These are phyloP conservation scores for Neurospora sp. DNA, from an alignment of 495 filamentous ascomycete species.

Conservation along the genomic window DNA sequence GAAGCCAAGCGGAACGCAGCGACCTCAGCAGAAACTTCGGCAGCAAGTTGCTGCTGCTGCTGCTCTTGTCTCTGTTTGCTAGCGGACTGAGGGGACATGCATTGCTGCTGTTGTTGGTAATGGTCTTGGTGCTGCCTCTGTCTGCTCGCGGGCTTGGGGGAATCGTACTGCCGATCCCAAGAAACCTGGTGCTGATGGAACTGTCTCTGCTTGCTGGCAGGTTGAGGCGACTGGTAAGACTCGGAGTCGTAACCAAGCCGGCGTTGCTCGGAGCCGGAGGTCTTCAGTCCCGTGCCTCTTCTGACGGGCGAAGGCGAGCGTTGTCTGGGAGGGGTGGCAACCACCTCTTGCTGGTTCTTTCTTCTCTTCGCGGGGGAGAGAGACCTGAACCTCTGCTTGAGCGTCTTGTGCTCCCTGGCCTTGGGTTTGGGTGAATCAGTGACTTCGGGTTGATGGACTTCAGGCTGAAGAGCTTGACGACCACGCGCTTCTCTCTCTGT, in stretches of 20 bases:
- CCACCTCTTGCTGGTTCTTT: neutral
- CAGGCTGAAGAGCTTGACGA: neutral
- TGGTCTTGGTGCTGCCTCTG: neutral
- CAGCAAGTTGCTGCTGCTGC: neutral
- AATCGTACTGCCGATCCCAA: neutral
- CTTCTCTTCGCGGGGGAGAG: conserved; percentile 4
- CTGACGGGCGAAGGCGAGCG: conserved; percentile 19
- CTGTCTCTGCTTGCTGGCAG: conserved; percentile 3
- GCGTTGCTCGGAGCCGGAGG: conserved; percentile 2
- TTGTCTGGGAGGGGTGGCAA: neutral
- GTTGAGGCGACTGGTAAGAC: neutral
- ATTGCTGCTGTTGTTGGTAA: neutral
- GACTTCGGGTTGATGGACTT: neutral
- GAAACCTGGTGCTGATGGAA: neutral
- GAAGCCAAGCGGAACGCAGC: neutral
- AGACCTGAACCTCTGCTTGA: conserved; percentile 10
- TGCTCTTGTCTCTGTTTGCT: neutral
- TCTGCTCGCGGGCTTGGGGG: neutral
- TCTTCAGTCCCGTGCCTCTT: neutral
- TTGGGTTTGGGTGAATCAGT: neutral
- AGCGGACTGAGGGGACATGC: neutral
- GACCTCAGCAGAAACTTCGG: neutral
- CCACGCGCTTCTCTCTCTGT: neutral
- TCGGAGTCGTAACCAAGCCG: neutral
- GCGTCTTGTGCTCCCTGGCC: neutral